These are phyloP conservation scores for Rhododendron henanense DNA, from an alignment of 148 eudicot species.

Conservation along the genomic window DNA sequence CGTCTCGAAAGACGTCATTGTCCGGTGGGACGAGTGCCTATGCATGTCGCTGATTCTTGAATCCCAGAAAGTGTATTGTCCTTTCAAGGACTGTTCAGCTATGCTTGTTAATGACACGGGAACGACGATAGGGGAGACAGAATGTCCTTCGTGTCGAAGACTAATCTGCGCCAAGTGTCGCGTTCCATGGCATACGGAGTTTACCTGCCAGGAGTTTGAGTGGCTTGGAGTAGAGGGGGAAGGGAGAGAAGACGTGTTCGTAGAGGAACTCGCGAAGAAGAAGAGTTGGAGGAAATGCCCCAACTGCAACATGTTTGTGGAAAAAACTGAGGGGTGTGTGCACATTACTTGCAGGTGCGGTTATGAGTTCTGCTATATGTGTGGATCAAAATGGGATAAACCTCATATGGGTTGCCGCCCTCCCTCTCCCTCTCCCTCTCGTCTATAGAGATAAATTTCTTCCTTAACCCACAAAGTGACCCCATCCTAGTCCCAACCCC, in stretches of 20 bases:
- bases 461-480: neutral
- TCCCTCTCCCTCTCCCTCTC: neutral
- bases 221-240: constrained; percentile 8
- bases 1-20: constrained; percentile 16
- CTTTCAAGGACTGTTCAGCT: constrained; percentile 36
- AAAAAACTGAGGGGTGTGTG: constrained; percentile 30
- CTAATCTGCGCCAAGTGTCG: constrained; percentile 25
- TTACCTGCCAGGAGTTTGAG: constrained; percentile 28
- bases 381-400: constrained; percentile 29
- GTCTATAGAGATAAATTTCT: neutral
- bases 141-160: constrained; percentile 22
- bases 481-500: neutral
- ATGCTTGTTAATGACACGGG: constrained; percentile 26
- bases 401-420: neutral
- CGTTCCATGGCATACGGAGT: constrained; percentile 29
- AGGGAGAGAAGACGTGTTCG: constrained; percentile 10
- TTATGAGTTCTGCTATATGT: constrained; percentile 34
- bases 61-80: constrained; percentile 35
- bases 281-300: constrained; percentile 32
- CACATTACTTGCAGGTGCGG: constrained; percentile 39
- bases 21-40: constrained; percentile 28
- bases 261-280: constrained; percentile 29
- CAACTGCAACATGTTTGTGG: constrained; percentile 24
- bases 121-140: neutral
- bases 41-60: constrained; percentile 28